Base-by-base conservation (phyloP, 2,329 filamentous ascomycete species). In the Fusarium papillatum region DNA sequence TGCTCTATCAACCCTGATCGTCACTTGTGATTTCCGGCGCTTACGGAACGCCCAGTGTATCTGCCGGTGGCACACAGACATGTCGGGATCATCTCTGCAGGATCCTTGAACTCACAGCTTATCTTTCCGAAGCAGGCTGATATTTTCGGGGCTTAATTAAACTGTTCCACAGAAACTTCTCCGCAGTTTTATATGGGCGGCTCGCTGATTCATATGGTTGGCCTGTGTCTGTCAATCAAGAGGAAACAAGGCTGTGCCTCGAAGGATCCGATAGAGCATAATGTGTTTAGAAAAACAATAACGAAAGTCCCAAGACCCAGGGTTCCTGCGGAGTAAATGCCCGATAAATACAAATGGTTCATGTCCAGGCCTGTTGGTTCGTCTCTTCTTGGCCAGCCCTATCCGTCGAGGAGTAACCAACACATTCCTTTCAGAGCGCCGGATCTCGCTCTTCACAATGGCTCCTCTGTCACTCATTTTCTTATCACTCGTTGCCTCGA, bases 391-490 rank as follows among this genome's bases (percentile, higher is more conserved):
- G 17, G 59, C 11, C 24, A 61, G 24, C 19, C 43, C 24, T 24
- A 57, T 59, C 29, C 38, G n/a, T 41, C 36, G 36, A 41, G 57
- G 57, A 61, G 36, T 38, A 36, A 57, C 53, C 31, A 57, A 57
- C 53, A 57, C 53, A 57, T 16, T 34, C 53, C 53, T 55, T 55
- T 41, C 17, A 17, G 34, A 41, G 57, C 57, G 36, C 19, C 38
- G 65, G 62, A 36, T 38, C 62, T 59, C n/a, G 38, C 59, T 41
- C 36, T 16, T 26, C 50, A 64, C 48, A 17, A 71, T 71, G 69
- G 66, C 69, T 53, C 50, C 57, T 24, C 34, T 68, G 16, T 53
- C 65, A 53, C 43, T 68, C 41, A 31, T 46, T 43, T 24, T 71
- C 3, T 46, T 71, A 11, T 68, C 65, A 5, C 65, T 71, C 24